Base-by-base conservation (phyloP, 2,329 filamentous ascomycete species). In the Paradendryphiella salina region DNA sequence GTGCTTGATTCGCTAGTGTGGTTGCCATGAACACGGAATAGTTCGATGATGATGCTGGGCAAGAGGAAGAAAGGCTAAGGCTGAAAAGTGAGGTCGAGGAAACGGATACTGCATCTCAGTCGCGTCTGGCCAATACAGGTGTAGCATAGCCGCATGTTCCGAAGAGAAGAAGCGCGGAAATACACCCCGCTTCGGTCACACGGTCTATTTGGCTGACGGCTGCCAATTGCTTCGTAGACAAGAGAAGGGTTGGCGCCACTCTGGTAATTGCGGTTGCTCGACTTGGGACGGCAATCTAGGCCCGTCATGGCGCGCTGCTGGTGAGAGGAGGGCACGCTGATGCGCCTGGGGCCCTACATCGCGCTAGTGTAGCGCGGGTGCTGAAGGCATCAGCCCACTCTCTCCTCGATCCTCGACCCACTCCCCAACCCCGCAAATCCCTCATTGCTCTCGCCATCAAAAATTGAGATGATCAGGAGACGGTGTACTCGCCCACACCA, bases 121-220 rank as follows among this genome's bases (percentile, higher is more conserved):
- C 21, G 29, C 8, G 32, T 35, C 33, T 46, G 21, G 28, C 42
- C 14, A 34, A 39, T 46, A 18, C 41, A 31, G 36, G 29, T 33
- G 26, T 40, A 17, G 46, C 35, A 37, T 45, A 10, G 47, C 11
- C 13, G 39, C 26, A 4, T 45, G 37, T 35, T 48, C 31, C 9
- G 40, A 46, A n/a, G 20, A n/a, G 14, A 46, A 31, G 23, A 39
- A 31, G 11, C 39, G 45, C 29, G 45, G 38, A 46, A 47, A 21
- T 17, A 46, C 54, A 59, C 45, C 54, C 56, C 56, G 56, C 54
- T 46, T 44, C 48, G 42, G 48, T 17, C 26, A 49, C 46, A 46
- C 35, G 44, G 17, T 23, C 7, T 28, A 32, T 15, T 42, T 46
- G 28, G 41, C 39, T 52, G 54, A 50, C 56, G 48, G 38, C 35